A percentile compares a stretch with the other conserved stretches of the same genome.
Conservation (phyloP, 83 land plant genomes). For the Picea engelmannii region DNA sequence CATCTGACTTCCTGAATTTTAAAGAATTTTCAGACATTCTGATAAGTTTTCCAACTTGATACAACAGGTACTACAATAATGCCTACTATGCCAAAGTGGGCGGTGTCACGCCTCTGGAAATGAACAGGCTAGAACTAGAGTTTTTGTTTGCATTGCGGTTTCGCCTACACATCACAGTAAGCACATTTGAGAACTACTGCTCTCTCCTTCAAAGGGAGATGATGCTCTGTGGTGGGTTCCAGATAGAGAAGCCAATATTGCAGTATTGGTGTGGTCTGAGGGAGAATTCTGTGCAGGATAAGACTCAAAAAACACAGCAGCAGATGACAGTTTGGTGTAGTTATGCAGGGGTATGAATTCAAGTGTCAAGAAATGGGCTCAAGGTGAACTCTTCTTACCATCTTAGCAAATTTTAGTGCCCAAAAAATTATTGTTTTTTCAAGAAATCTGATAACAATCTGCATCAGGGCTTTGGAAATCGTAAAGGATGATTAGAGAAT, state of each 20-base stretch:
- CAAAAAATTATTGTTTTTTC: too few relatives aligned
- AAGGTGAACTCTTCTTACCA: too few relatives aligned
- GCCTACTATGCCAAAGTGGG: conserved; percentile 81
- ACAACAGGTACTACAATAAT: conserved; percentile 64
- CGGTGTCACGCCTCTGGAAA: conserved; percentile 62
- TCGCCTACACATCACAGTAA: conserved; percentile 59
- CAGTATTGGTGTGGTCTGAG: not conserved
- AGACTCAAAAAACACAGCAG: conserved; percentile 6
- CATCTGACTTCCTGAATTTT: not conserved
- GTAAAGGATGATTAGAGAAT: too few relatives aligned
- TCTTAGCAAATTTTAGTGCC: too few relatives aligned
- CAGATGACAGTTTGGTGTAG: conserved; percentile 17
- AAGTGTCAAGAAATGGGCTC: too few relatives aligned
- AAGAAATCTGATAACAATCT: too few relatives aligned
- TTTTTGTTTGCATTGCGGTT: conserved; percentile 62
- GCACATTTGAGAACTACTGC: conserved; percentile 54
- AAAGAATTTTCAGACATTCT: not conserved
- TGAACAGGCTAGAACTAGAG: conserved; percentile 68
- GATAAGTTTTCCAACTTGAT: not conserved
- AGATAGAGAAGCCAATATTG: conserved; percentile 7
- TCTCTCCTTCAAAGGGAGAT: conserved; percentile 54
- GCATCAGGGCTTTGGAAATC: too few relatives aligned
- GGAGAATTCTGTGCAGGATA: not conserved
- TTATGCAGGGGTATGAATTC: conserved; percentile 14
- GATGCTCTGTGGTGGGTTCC: conserved; percentile 4